Conservation (phyloP, 352 stramenopile genomes). For the Nothophytophthora sp. region DNA sequence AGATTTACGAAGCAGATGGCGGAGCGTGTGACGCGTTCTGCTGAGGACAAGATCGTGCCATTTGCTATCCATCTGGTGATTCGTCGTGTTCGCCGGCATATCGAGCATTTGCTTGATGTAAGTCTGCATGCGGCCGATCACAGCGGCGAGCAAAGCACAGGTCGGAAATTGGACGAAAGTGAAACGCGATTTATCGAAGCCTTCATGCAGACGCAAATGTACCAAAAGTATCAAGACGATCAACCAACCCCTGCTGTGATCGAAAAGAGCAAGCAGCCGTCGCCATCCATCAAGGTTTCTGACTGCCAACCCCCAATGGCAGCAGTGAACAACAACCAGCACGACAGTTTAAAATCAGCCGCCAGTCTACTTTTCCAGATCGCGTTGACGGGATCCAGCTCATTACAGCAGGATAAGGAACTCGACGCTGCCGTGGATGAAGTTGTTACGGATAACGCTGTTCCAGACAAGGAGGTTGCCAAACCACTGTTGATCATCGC, state of each 20-base stretch:
- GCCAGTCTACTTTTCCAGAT: constrained; percentile 38
- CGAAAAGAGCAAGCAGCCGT: constrained; percentile 10
- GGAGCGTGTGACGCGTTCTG: constrained; percentile 18
- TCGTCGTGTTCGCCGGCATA: constrained; percentile 40
- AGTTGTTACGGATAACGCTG: neutral
- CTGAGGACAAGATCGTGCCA: constrained; percentile 22
- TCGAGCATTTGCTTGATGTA: constrained; percentile 34
- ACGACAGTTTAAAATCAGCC: constrained; percentile 28
- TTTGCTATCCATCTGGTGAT: constrained; percentile 50
- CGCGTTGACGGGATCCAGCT: constrained; percentile 32
- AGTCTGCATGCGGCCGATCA: constrained; percentile 8
- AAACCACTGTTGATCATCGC: neutral
- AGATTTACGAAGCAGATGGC: constrained; percentile 39
- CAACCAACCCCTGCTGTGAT: constrained; percentile 2
- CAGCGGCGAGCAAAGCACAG: neutral
- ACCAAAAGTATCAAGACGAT: constrained; percentile 56
- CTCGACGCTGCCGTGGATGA: neutral
- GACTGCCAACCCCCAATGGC: neutral
- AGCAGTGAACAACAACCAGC: constrained; percentile 4
- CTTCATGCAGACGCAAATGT: constrained; percentile 53
- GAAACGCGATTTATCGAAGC: constrained; percentile 26
- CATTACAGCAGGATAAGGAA: constrained; percentile 1
- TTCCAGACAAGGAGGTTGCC: neutral
- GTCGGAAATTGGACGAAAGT: constrained; percentile 4
- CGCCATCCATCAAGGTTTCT: neutral